Evolutionary conservation across 139 green algal species (phyloP).

Genomic region (Diplosphaera chodatii): DNA sequence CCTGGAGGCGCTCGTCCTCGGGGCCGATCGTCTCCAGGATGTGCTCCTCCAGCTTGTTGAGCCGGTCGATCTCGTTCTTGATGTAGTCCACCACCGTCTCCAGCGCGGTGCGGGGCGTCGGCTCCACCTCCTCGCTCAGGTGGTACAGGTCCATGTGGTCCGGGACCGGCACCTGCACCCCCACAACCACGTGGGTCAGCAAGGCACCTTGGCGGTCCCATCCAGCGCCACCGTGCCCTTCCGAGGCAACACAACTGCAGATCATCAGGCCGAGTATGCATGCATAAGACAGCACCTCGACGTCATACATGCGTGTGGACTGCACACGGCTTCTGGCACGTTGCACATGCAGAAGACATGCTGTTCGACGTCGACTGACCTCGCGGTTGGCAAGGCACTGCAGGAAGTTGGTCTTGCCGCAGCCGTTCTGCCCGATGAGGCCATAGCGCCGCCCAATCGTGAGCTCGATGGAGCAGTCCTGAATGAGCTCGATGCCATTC

Average conservation of each 20-base stretch:
- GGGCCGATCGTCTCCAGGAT: constrained; percentile 43
- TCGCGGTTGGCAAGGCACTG: constrained; percentile 35
- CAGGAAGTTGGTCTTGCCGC: constrained; percentile 44
- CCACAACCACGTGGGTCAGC: too few species aligned
- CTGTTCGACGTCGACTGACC: too few species aligned
- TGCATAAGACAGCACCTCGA: too few species aligned
- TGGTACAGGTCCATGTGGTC: constrained; percentile 60
- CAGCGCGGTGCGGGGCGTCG: constrained; percentile 40
- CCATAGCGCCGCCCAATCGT: constrained; percentile 70
- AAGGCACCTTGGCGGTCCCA: too few species aligned
- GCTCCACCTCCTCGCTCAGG: constrained; percentile 41
- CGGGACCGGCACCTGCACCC: constrained; percentile 41
- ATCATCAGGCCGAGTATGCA: too few species aligned
- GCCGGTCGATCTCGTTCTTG: constrained; percentile 23
- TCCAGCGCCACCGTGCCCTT: too few species aligned
- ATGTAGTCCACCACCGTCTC: constrained; percentile 54
- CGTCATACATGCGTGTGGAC: too few species aligned
- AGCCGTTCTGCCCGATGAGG: constrained; percentile 59
- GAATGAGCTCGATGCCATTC: constrained; percentile 45
- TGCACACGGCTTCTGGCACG: too few species aligned
- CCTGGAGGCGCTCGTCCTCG: constrained; percentile 45
- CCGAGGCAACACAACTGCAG: too few species aligned
- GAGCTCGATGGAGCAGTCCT: constrained; percentile 73
- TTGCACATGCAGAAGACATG: too few species aligned
- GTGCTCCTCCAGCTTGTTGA: constrained; percentile 46